Conservation (phyloP, 2,329 filamentous ascomycete genomes). For the Geosmithia putterillii region DNA sequence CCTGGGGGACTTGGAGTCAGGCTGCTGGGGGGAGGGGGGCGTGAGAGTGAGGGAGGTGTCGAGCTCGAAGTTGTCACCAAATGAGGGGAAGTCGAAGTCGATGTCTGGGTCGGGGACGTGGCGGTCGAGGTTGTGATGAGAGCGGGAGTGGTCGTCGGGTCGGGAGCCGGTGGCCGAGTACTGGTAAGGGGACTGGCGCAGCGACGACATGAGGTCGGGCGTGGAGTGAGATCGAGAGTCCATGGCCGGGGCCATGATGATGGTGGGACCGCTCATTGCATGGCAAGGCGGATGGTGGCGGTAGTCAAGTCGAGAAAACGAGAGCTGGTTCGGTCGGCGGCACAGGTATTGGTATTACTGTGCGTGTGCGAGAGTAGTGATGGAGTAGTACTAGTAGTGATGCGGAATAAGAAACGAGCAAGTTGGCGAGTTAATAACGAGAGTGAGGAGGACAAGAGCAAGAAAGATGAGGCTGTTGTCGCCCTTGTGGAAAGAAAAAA, state of each 20-base stretch:
- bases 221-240: constrained; percentile 21
- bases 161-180: not conserved
- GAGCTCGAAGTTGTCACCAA: constrained; percentile 37
- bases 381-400: too few relatives aligned
- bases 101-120: constrained; percentile 5
- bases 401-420: too few relatives aligned
- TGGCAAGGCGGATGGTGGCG: constrained; percentile 10
- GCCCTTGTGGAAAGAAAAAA: too few relatives aligned
- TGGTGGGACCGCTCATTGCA: constrained; percentile 22
- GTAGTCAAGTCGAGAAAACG: too few relatives aligned
- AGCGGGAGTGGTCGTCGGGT: constrained; percentile 12
- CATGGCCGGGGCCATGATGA: constrained; percentile 26
- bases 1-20: constrained; percentile 15
- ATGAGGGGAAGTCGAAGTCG: constrained; percentile 38
- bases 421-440: too few relatives aligned
- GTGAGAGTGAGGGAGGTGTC: constrained; percentile 27
- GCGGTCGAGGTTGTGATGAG: not conserved
- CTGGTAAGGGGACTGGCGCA: constrained; percentile 6
- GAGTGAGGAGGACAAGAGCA: too few relatives aligned
- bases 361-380: too few relatives aligned
- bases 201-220: constrained; percentile 15
- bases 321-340: too few relatives aligned
- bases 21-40: not conserved
- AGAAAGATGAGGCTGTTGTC: too few relatives aligned
- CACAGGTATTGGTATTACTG: too few relatives aligned